Base-by-base conservation (phyloP, 768 basidiomycete genomes). In the Russula virescens region DNA sequence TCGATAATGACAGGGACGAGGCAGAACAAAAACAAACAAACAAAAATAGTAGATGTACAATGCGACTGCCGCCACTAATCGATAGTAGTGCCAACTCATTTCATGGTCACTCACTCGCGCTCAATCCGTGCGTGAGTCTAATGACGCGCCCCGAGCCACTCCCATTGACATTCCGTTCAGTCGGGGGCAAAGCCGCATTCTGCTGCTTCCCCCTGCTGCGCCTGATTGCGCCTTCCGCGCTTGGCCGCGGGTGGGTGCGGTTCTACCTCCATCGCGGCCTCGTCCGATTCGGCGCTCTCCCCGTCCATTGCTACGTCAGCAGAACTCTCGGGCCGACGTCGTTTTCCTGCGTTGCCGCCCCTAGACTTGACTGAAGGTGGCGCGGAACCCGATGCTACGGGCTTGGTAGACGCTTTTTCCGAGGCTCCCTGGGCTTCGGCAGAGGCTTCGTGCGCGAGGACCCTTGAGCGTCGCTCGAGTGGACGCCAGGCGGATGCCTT, bases 391-490 rank as follows among this genome's bases (percentile, higher is more conserved):
- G 14, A 16, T 8, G n/a, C 48, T 26, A 18, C 46, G 51, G 31
- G 21, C 45, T 18, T 53, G 42, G 13, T n/a, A n/a, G n/a, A n/a
- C n/a, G 5, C 42, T 9, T 9, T 14, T 11, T 38, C 18, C 3
- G 42, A 19, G 42, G 2, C 13, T 8, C 23, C 57, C 18, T 55
- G 38, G 3, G 51, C 59, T 9, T 55, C 60, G n/a, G 35, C 52
- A 26, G 60, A 58, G 18, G 51, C 58, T 18, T 66, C 64, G 34
- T 56, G 64, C 13, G 60, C 66, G 7, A 67, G 61, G 7, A 67
- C 64, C 23, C 56, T 54, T 13, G 64, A 66, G 7, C 66, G 66
- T 7, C 66, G 60, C 26, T 63, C 64, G 55, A 65, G 61, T 14
- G 64, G 63, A 5, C 48, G 40, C n/a, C 53, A 53, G 13, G 31